These are phyloP conservation scores for Berkeleyomyces rouxiae DNA, from an alignment of 2,329 filamentous ascomycete genomes.

Conservation along the genomic window DNA sequence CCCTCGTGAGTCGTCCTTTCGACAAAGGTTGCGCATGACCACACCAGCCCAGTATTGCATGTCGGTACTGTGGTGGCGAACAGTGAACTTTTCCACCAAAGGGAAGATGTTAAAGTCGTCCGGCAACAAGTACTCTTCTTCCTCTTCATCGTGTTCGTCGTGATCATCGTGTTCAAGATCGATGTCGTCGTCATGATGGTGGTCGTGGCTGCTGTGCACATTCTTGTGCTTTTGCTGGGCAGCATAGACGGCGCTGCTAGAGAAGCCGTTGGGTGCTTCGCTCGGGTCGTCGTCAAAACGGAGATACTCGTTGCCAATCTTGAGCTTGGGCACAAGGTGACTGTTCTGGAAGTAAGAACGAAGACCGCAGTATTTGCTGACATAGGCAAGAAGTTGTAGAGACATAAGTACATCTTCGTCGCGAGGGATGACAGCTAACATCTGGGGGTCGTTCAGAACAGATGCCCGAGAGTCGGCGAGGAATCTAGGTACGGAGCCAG, in stretches of 20 bases:
- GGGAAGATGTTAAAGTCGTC: slow-evolving; percentile 98
- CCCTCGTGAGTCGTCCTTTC: slow-evolving; percentile 87
- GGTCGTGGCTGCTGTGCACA: neutral
- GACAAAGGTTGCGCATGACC: slow-evolving; percentile 95
- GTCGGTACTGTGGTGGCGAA: slow-evolving; percentile 82
- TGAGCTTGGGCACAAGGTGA: slow-evolving; percentile 80
- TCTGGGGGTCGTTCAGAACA: slow-evolving; percentile 50
- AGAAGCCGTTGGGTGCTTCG: neutral
- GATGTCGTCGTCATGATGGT: neutral
- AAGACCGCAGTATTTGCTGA: slow-evolving; percentile 96
- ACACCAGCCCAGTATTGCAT: slow-evolving; percentile 99
- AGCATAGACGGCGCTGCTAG: neutral
- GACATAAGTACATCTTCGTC: slow-evolving; percentile 99
- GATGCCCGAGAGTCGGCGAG: slow-evolving; percentile 49
- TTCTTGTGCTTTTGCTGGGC: neutral
- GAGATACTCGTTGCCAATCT: slow-evolving; percentile 72
- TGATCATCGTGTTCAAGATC: slow-evolving; percentile 3
- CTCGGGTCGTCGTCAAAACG: slow-evolving; percentile 50
- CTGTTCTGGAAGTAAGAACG: slow-evolving; percentile 90
- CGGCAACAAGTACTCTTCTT: slow-evolving; percentile 77
- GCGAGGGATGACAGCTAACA: slow-evolving; percentile 80
- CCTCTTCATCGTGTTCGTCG: slow-evolving; percentile 33
- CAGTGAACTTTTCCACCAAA: slow-evolving; percentile 93
- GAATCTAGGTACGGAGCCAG: slow-evolving; percentile 60
- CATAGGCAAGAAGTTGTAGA: slow-evolving; percentile 85